Conservation (phyloP, 176 grass and related monocot species). For the Juncus effusus region DNA sequence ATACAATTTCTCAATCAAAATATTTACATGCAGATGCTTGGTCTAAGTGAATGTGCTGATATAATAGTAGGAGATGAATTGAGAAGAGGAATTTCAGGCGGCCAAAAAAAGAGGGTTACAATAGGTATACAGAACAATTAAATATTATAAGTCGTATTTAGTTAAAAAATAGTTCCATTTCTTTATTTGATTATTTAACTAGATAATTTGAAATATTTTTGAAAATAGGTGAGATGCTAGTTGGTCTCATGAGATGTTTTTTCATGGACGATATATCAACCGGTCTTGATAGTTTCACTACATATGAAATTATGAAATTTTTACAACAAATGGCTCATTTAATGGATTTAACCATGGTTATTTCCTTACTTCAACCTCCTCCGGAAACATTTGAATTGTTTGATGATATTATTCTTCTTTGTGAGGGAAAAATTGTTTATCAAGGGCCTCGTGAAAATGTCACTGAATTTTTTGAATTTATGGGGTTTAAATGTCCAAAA, state of each 20-base stretch:
- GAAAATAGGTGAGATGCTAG: constrained; percentile 83
- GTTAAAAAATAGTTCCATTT: not conserved
- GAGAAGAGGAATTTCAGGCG: constrained; percentile 95
- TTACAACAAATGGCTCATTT: constrained; percentile 76
- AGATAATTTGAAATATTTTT: not conserved
- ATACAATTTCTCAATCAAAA: constrained; percentile 16
- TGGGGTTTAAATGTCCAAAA: constrained; percentile 81
- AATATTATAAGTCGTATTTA: constrained; percentile 3
- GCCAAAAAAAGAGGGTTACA: constrained; percentile 90
- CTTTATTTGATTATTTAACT: not conserved
- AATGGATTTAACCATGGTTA: constrained; percentile 83
- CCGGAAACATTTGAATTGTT: constrained; percentile 88
- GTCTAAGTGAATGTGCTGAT: constrained; percentile 79
- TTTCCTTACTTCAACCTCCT: constrained; percentile 91
- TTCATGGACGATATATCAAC: constrained; percentile 99
- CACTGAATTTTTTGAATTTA: constrained; percentile 60
- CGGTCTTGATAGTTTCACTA: constrained; percentile 91
- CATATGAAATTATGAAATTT: constrained; percentile 83
- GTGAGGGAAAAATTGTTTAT: constrained; percentile 87
- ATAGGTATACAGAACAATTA: constrained; percentile 44
- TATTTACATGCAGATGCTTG: constrained; percentile 61
- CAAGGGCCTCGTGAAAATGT: constrained; percentile 85
- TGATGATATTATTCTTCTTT: constrained; percentile 88
- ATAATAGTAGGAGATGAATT: constrained; percentile 79
- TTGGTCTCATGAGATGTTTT: constrained; percentile 78